Evolutionary conservation across 371 early-diverging fungal genomes (phyloP).

Genomic region (Mortierella sp.): DNA sequence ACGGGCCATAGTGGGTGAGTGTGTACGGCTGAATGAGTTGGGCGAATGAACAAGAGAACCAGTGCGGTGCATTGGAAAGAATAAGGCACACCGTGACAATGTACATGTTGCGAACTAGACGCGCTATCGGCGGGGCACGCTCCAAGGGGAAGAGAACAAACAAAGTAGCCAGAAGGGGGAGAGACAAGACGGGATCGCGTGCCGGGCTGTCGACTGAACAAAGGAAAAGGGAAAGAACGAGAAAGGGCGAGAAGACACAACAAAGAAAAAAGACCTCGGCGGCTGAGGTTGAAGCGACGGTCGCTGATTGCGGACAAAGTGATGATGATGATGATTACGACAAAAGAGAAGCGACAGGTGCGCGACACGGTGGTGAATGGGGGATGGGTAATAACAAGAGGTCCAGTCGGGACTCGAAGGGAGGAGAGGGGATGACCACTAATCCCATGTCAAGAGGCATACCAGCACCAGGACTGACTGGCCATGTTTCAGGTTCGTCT

Average conservation of each 20-base stretch:
- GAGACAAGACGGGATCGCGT: not conserved
- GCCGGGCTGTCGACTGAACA: not conserved
- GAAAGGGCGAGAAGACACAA: not conserved
- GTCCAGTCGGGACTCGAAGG: not conserved
- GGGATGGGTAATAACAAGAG: not conserved
- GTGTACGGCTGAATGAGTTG: not conserved
- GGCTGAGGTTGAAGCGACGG: not conserved
- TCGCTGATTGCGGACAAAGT: not conserved
- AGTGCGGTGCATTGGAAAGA: not conserved
- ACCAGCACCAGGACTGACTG: not conserved
- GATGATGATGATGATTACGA: slow-evolving; percentile 2
- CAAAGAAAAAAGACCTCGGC: not conserved
- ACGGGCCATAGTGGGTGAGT: not conserved
- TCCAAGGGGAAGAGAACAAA: not conserved
- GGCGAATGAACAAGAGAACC: not conserved
- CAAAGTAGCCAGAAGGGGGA: not conserved
- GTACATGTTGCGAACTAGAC: not conserved
- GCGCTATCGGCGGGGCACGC: not conserved
- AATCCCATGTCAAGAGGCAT: not conserved
- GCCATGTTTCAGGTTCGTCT: not conserved
- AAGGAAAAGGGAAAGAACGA: not conserved
- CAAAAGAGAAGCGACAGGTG: not conserved
- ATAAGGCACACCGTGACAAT: not conserved
- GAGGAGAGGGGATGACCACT: not conserved
- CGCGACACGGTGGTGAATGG: not conserved